Evolutionary conservation across 768 basidiomycete genomes (phyloP).

Genomic region (Termitomyces sp.): DNA sequence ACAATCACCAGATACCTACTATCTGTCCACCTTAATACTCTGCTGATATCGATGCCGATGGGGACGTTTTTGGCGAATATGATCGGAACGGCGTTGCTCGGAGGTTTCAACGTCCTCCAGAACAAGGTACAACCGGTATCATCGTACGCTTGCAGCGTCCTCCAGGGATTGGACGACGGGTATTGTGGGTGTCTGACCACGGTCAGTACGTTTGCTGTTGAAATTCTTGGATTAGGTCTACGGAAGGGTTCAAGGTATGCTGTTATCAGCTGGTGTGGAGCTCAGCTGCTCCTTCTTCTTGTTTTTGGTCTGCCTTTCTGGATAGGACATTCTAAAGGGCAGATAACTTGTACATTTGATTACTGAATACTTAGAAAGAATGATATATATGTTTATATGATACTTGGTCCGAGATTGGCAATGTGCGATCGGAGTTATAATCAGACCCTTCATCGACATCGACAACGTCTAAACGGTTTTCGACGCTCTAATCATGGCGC

Average conservation of each 20-base stretch:
- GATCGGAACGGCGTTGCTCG: conserved; percentile 79
- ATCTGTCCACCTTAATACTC: conserved; percentile 65
- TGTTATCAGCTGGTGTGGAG: conserved; percentile 58
- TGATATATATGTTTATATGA: not conserved
- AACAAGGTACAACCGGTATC: conserved; percentile 35
- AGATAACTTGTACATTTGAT: conserved; percentile 44
- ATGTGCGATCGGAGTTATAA: conserved; percentile 32
- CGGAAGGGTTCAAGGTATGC: conserved; percentile 67
- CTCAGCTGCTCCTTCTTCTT: conserved; percentile 66
- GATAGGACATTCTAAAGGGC: conserved; percentile 37
- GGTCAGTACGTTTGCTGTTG: conserved; percentile 88
- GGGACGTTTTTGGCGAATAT: conserved; percentile 78
- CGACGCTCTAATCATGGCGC: conserved; percentile 25
- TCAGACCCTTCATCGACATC: conserved; percentile 19
- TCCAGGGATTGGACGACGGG: conserved; percentile 85
- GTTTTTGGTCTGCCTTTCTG: conserved; percentile 67
- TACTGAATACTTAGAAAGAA: conserved; percentile 4
- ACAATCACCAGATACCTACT: conserved; percentile 80
- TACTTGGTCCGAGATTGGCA: conserved; percentile 9
- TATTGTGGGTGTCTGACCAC: conserved; percentile 96
- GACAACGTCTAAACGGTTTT: conserved; percentile 13
- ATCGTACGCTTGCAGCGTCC: conserved; percentile 55
- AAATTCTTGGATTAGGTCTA: conserved; percentile 54
- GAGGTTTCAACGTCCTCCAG: conserved; percentile 68
- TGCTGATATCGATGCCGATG: conserved; percentile 57